Evolutionary conservation across 2,329 filamentous ascomycete genomes (phyloP), one percentile per base, ranked within the genome.

Genomic region (Aspergillus tamarii): DNA sequence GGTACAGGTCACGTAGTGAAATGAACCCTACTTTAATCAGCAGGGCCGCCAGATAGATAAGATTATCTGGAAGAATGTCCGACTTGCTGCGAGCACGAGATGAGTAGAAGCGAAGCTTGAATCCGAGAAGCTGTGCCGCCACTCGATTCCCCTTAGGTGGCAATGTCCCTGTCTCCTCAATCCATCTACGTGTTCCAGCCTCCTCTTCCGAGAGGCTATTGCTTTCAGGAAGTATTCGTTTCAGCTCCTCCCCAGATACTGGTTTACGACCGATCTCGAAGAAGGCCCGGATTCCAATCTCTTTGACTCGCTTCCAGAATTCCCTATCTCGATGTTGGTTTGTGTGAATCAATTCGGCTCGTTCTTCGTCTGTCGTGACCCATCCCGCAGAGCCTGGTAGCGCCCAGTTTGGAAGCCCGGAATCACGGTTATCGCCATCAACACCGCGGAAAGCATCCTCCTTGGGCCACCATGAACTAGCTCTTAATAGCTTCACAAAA

Each of bases 11-110:
- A 59, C 88, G 86, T 8, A 99, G 82, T 1, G 95, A 97, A 64
- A 99, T 92, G 77, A 99, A 99, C 1, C 95, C 96, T 68, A 97
- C 92, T 80, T 99, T 99, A 80, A 99, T 94, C 34, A 99, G 86
- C 39, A 98, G 85, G 1, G 95, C 94, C 0, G 94, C 91, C 21
- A 99, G 86, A 69, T 95, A 96, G 34, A 98, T 92, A 3, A 99
- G 84, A 70, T 99, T 99, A 45, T 95, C 92, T 0, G 95, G 95
- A 2, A 98, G 84, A 3, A 89, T 84, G 72, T 98, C 95, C 1
- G 86, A 83, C 60, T 89, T 85, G 64, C 92, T 88, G 61, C 94
- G 88, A 41, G 91, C 89, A 32, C 89, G 84, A 0, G 93, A 96
- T 46, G 92, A 91, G 74, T 99, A 99, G 77, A 97, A 99, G 16